A percentile compares a stretch with the other conserved stretches of the same genome.
Evolutionary conservation across 495 filamentous ascomycete genomes (phyloP).

Genomic region (Evernia prunastri): DNA sequence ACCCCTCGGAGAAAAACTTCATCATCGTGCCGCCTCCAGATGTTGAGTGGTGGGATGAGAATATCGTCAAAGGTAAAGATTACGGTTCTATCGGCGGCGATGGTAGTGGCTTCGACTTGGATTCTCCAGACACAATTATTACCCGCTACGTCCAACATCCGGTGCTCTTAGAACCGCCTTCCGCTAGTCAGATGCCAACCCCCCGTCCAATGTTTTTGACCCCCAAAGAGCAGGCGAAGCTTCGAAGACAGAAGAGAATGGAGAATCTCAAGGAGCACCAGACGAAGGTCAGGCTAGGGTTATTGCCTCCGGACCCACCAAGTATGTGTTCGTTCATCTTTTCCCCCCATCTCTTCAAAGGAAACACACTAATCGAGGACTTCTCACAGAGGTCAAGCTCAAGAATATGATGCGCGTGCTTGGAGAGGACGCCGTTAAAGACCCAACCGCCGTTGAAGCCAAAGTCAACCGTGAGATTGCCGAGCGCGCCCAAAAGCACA

Average conservation of each 20-base stretch:
- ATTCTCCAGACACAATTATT: conserved; percentile 72
- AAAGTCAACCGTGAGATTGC: conserved; percentile 85
- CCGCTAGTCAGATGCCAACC: conserved; percentile 70
- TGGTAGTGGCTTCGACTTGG: conserved; percentile 51
- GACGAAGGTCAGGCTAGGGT: conserved; percentile 86
- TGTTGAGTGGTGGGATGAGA: conserved; percentile 98
- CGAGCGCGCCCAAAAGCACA: conserved; percentile 71
- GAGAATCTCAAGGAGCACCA: conserved; percentile 91
- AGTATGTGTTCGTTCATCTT: neutral
- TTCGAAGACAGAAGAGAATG: conserved; percentile 84
- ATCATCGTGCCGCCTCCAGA: conserved; percentile 75
- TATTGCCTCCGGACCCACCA: conserved; percentile 81
- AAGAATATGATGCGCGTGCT: conserved; percentile 60
- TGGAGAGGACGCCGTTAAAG: conserved; percentile 95
- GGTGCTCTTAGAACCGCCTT: conserved; percentile 82
- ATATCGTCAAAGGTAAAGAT: conserved; percentile 62
- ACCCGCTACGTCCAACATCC: conserved; percentile 90
- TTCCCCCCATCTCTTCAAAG: neutral
- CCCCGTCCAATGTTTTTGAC: conserved; percentile 93
- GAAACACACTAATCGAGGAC: neutral
- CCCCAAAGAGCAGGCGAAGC: conserved; percentile 80
- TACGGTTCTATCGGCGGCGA: conserved; percentile 60
- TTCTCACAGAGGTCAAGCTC: conserved; percentile 8
- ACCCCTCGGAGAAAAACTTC: conserved; percentile 82
- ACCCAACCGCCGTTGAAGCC: conserved; percentile 94